These are phyloP conservation scores for Phenoliferia sp. DNA, from an alignment of 1,284 basidiomycete species.

Conservation along the genomic window DNA sequence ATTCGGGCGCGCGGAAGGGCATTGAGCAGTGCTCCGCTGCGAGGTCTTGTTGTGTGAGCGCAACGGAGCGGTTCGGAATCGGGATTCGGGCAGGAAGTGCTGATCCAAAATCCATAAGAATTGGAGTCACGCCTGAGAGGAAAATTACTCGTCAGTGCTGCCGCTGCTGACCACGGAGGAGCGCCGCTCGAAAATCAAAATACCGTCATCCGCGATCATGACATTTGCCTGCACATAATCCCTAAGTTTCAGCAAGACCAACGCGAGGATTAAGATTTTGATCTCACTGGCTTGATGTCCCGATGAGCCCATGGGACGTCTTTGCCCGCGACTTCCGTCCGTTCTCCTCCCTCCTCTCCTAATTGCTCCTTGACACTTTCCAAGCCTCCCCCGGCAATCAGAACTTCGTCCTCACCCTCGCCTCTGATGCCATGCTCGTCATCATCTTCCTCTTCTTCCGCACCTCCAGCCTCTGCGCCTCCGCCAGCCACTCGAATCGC, in stretches of 20 bases:
- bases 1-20: slow-evolving; percentile 94
- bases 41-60: slow-evolving; percentile 83
- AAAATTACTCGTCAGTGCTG: too few relatives aligned
- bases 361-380: slow-evolving; percentile 4
- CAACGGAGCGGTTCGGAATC: slow-evolving; percentile 75
- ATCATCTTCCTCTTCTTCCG: slow-evolving; percentile 37
- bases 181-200: too few relatives aligned
- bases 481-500: slow-evolving; percentile 52
- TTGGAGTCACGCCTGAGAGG: slow-evolving; percentile 65
- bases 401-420: slow-evolving; percentile 40
- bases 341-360: slow-evolving; percentile 7
- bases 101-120: slow-evolving; percentile 98
- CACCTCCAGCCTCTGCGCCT: neutral
- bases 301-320: slow-evolving; percentile 82
- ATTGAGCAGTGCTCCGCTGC: slow-evolving; percentile 93
- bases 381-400: slow-evolving; percentile 30
- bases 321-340: slow-evolving; percentile 20
- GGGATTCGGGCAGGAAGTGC: slow-evolving; percentile 70
- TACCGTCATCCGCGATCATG: slow-evolving; percentile 81
- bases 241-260: neutral
- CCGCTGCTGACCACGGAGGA: too few relatives aligned
- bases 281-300: slow-evolving; percentile 79
- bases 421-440: slow-evolving; percentile 25
- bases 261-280: neutral
- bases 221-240: slow-evolving; percentile 61